Evolutionary conservation across 495 filamentous ascomycete genomes (phyloP).

Genomic region (Elaphomyces granulatus): DNA sequence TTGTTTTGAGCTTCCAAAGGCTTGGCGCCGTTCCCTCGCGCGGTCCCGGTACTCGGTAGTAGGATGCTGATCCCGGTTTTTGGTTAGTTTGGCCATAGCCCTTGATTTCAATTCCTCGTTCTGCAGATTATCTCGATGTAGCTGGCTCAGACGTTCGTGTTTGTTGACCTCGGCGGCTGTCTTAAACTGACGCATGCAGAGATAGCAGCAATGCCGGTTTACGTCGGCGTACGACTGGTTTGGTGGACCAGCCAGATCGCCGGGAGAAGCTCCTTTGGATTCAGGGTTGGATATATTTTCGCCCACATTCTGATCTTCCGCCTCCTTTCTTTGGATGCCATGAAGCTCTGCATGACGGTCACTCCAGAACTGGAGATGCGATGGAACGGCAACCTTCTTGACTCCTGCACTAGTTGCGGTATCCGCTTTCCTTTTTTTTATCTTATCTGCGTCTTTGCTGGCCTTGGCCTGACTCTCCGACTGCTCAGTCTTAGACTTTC

Average conservation of each 20-base stretch:
- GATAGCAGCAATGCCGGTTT: conserved; percentile 56
- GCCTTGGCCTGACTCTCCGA: conserved; percentile 24
- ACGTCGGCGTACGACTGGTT: conserved; percentile 54
- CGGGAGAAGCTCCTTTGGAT: conserved; percentile 3
- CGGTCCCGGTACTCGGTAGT: conserved; percentile 59
- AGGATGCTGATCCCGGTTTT: conserved; percentile 25
- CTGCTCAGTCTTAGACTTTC: conserved; percentile 17
- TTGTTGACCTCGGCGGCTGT: conserved; percentile 50
- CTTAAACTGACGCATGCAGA: conserved; percentile 66
- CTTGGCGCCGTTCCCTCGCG: conserved; percentile 65
- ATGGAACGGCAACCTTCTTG: conserved; percentile 39
- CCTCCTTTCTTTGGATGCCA: conserved; percentile 33
- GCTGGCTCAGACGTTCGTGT: conserved; percentile 61
- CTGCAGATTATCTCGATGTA: conserved; percentile 58
- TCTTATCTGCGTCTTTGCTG: conserved; percentile 41
- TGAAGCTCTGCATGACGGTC: conserved; percentile 78
- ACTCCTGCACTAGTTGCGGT: conserved; percentile 22
- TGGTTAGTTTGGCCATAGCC: conserved; percentile 43
- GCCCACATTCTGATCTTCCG: conserved; percentile 12
- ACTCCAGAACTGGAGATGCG: conserved; percentile 77
- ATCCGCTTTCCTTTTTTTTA: conserved; percentile 60
- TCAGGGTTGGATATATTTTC: conserved; percentile 7
- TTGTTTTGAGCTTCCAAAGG: conserved; percentile 52
- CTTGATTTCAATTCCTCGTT: conserved; percentile 43
- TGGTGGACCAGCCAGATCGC: conserved; percentile 17